These are phyloP conservation scores for Sporobolomyces pararoseus DNA, from an alignment of 768 basidiomycete species.

Conservation along the genomic window DNA sequence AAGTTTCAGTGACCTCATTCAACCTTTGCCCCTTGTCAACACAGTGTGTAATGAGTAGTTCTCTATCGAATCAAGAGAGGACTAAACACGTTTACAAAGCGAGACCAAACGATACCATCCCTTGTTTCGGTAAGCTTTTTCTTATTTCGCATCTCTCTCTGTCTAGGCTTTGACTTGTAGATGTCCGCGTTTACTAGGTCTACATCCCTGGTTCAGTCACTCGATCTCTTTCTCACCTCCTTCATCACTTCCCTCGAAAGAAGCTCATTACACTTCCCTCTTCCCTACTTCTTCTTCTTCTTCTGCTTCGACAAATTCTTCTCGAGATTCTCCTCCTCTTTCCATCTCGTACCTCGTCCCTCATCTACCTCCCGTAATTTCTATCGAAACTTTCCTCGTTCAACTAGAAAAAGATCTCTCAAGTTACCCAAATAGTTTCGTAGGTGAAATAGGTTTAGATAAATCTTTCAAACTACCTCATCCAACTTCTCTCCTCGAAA, in stretches of 20 bases:
- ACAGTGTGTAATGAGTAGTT: constrained; percentile 51
- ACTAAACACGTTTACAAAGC: constrained; percentile 25
- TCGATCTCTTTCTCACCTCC: constrained; percentile 14
- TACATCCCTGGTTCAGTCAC: constrained; percentile 82
- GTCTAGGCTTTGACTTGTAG: neutral
- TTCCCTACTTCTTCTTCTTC: constrained; percentile 53
- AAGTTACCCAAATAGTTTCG: constrained; percentile 71
- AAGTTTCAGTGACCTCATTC: constrained; percentile 45
- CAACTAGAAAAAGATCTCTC: no score
- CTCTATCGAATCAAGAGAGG: constrained; percentile 37
- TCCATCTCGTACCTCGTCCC: constrained; percentile 62
- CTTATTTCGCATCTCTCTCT: neutral
- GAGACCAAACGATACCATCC: constrained; percentile 55
- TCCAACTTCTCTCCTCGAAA: constrained; percentile 52
- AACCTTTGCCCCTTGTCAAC: neutral
- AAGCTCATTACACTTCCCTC: constrained; percentile 69
- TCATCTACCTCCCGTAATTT: constrained; percentile 62
- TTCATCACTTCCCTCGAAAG: constrained; percentile 51
- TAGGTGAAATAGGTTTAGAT: constrained; percentile 93
- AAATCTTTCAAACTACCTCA: constrained; percentile 69
- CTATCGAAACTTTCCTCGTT: constrained; percentile 58
- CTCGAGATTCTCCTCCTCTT: constrained; percentile 59
- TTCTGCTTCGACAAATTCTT: constrained; percentile 23
- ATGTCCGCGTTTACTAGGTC: constrained; percentile 55
- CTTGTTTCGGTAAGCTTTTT: constrained; percentile 72